A percentile compares a stretch with the other conserved stretches of the same genome.
These are phyloP conservation scores for Chloroidium sp. DNA, from an alignment of 163 green algal genomes.

Conservation along the genomic window DNA sequence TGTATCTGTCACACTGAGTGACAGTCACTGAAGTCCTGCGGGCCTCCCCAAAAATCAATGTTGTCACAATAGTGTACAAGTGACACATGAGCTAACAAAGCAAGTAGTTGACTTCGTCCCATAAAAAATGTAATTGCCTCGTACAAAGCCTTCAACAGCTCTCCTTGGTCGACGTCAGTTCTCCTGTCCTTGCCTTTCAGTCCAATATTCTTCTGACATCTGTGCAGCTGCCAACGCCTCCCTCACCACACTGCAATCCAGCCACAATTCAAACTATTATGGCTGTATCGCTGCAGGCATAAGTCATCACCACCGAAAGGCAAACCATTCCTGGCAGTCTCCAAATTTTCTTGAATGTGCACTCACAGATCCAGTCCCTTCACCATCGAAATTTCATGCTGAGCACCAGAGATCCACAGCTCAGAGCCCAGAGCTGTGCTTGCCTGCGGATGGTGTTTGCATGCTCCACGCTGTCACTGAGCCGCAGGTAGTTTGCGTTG, in stretches of 20 bases:
- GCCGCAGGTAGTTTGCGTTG: conserved; percentile 5
- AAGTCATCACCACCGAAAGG: too few relatives aligned
- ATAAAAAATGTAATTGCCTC: neutral
- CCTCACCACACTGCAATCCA: neutral
- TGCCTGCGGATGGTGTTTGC: neutral
- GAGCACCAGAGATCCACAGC: neutral
- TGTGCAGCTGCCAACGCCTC: neutral
- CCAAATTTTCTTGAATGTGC: too few relatives aligned
- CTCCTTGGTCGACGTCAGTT: too few relatives aligned
- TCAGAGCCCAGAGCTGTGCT: neutral
- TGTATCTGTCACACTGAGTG: too few relatives aligned
- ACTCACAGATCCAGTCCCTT: too few relatives aligned
- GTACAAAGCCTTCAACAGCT: too few relatives aligned
- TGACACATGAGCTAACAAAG: neutral
- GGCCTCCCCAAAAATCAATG: too few relatives aligned
- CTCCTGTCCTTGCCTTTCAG: neutral
- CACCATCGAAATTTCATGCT: neutral
- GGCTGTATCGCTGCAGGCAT: neutral
- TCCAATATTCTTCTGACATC: neutral
- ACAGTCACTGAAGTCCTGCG: too few relatives aligned
- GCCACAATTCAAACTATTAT: neutral
- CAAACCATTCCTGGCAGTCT: too few relatives aligned
- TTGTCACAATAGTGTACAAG: neutral
- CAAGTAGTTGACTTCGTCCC: neutral
- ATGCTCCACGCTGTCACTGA: neutral